phyloP scores from a whole-genome alignment of 148 eudicot genomes.

The Nepenthes gracilis region DNA sequence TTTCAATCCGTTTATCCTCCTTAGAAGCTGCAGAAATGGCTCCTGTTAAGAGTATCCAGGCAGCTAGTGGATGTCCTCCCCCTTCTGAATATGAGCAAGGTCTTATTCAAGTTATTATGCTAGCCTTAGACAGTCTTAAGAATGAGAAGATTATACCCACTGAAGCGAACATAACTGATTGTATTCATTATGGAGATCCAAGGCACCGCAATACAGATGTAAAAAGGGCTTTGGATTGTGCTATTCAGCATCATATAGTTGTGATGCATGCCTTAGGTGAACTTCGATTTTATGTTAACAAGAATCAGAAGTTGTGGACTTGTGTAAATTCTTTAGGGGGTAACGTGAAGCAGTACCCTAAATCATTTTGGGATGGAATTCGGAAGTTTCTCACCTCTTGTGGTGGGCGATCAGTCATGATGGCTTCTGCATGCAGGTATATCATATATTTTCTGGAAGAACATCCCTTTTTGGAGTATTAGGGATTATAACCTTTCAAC shows the following conservation, averaged over 20 bases:
- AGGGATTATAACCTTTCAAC: background rate
- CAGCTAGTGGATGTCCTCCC: constrained; percentile 36
- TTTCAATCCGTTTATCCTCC: constrained; percentile 18
- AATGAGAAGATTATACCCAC: constrained; percentile 67
- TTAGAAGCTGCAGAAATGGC: constrained; percentile 15
- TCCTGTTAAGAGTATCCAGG: constrained; percentile 26
- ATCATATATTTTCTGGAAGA: constrained; percentile 7
- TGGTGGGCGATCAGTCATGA: constrained; percentile 50
- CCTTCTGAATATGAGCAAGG: constrained; percentile 71
- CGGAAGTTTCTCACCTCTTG: constrained; percentile 55
- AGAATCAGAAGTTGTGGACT: constrained; percentile 64
- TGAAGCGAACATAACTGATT: constrained; percentile 64
- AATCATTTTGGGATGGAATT: constrained; percentile 59
- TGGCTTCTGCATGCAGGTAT: constrained; percentile 63
- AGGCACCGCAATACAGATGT: constrained; percentile 55
- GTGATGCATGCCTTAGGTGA: constrained; percentile 37
- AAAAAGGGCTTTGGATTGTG: constrained; percentile 60
- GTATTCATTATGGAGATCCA: constrained; percentile 61
- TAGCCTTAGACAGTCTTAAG: constrained; percentile 70
- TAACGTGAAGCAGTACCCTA: constrained; percentile 34
- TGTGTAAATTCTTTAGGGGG: constrained; percentile 68
- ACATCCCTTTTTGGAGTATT: background rate
- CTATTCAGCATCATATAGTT: constrained; percentile 65
- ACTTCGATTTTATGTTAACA: constrained; percentile 45
- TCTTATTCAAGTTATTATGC: constrained; percentile 63